Evolutionary conservation across 2,329 filamentous ascomycete species (phyloP), one percentile per base, ranked within the genome.

Genomic region (Epichloe gansuensis): DNA sequence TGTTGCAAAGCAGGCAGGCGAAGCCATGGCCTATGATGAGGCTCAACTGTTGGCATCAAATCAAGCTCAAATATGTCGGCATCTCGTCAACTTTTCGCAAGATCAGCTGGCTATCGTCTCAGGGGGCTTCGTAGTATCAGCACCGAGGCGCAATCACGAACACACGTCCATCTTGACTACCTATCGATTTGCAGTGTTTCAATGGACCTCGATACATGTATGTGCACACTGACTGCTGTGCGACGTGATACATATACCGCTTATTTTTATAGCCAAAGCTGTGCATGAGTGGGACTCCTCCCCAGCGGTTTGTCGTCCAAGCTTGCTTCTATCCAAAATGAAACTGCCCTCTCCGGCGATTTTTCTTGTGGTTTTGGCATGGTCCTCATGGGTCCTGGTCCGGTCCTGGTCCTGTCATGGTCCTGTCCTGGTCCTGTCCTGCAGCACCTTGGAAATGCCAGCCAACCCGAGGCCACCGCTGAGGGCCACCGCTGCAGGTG

Each of bases 381-480:
- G 27, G 27, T 7, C 27, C 9, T 31, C 8, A 31, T 52, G 55
- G 17, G 17, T 21, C 17, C 17, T 21, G 17, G 17, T 21, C 17
- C 17, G 17, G 17, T 21, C 17, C 17, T 21, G 17, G 17, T 21
- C 17, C 17, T 2, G 17, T 21, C 17, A 1, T 21, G 17, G 17
- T 21, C 17, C 17, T 2, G 17, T 21, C 17, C 17, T 21, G 17
- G 17, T 21, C 17, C 17, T 21, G 49, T 46, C 47, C 42, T 56
- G 55, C 55, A 53, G 53, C 53, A 49, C 50, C 42, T 47, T 41
- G 44, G 44, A 51, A 47, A 39, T 45, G 49, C 49, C 47, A 57
- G 31, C 54, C 54, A 54, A 51, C 49, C 51, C 49, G 46, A 34
- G 49, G 39, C 12, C 47, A 35, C 46, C 34, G 50, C 49, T 47